Evolutionary conservation across 208 protist species (phyloP), one percentile per base, ranked within the genome.

Genomic region (Pavlovales sp.): DNA sequence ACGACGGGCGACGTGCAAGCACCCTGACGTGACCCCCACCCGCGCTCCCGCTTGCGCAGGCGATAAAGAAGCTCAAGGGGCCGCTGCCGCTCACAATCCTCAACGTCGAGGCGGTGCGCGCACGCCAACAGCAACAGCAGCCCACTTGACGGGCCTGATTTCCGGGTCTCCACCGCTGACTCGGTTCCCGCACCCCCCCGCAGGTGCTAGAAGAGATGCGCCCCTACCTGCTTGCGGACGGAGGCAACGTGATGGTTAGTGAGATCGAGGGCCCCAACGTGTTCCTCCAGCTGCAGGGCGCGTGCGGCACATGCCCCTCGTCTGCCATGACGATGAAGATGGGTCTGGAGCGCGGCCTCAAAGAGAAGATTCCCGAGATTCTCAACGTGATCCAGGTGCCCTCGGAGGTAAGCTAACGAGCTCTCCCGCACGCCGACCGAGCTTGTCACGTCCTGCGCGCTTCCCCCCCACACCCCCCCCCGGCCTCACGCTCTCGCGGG

Each of bases 261-360:
- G 71, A 67, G 36, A 88, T 88, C 85, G 85, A 88, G 20, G 76
- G 76, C 36, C 47, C 40, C 28, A 75, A 80, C 42, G 85, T 88
- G 42, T 34, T 18, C 18, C 85, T 88, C 30, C 42, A 88, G 85
- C 85, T 88, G 40, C 75, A 87, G 75, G 85, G 85, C 71, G 85
- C 85, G 40, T 88, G 85, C 76, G 85, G 85, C 44, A 57, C 75
- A 18, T 88, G 85, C 42, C 47, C 85, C 18, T 75, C 42, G 34
- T 77, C 46, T 18, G 38, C 85, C 36, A 81, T 88, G 75, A 88
- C 85, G 10, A 88, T 88, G 85, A 88, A 88, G 85, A 88, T 88
- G 85, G 85, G 85, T n/a, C 71, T 88, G 34, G 85, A 88, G 76
- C 85, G 85, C 36, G 76, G 76, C 75, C 71, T 88, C 18, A 26